Evolutionary conservation across 108 stramenopile species (phyloP).

Genomic region (Thalassiosira profunda): DNA sequence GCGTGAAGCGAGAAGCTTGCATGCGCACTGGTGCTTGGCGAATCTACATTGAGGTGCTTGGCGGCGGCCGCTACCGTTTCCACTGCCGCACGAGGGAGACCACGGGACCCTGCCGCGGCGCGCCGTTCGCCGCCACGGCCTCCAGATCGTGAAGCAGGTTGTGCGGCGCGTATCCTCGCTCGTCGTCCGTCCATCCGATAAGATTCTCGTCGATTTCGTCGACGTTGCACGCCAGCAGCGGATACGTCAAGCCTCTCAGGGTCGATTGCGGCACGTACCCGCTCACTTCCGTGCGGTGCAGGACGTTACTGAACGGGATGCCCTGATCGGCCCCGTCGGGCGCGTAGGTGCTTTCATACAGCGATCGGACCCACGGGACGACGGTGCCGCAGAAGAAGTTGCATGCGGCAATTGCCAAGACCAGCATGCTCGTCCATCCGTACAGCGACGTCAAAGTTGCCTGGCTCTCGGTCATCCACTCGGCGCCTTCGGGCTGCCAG

Average conservation of each 20-base stretch:
- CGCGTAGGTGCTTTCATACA: neutral
- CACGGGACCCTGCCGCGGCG: too few species aligned
- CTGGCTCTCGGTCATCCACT: slow-evolving; percentile 75
- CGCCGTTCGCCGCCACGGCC: too few species aligned
- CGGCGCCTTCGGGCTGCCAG: neutral
- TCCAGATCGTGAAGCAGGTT: too few species aligned
- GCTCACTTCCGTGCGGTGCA: neutral
- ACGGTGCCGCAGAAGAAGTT: too few species aligned
- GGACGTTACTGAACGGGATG: neutral
- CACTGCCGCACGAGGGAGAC: too few species aligned
- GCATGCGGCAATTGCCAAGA: neutral
- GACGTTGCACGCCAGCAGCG: slow-evolving; percentile 57
- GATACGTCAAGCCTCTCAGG: slow-evolving; percentile 49
- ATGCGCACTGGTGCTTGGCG: too few species aligned
- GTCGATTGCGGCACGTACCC: slow-evolving; percentile 67
- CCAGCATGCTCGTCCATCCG: slow-evolving; percentile 50
- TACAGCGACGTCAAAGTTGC: slow-evolving; percentile 45
- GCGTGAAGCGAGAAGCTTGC: too few species aligned
- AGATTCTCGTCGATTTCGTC: slow-evolving; percentile 58
- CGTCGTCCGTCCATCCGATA: slow-evolving; percentile 65
- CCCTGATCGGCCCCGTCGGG: slow-evolving; percentile 1
- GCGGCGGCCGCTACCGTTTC: too few species aligned
- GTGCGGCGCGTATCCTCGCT: too few species aligned
- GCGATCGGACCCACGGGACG: too few species aligned
- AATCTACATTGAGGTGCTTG: too few species aligned